phyloP scores from a whole-genome alignment of 164 flowering plant genomes.

The Nymphaea colorata region DNA sequence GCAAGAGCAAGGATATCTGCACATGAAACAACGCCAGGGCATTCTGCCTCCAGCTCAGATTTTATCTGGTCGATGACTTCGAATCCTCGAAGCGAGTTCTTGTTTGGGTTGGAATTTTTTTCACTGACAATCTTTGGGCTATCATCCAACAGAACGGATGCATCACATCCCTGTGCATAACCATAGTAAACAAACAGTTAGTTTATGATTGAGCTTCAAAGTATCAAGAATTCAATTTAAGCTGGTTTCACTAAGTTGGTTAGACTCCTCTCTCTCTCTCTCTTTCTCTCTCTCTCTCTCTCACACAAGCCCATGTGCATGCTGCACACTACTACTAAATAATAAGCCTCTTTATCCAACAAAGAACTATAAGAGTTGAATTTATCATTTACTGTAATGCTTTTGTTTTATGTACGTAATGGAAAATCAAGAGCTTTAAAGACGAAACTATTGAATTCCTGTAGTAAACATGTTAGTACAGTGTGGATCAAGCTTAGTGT shows the following conservation, averaged over 20 bases:
- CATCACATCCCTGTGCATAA: constrained; percentile 75
- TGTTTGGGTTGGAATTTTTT: constrained; percentile 59
- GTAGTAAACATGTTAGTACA: too few species aligned
- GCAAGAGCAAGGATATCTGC: constrained; percentile 85
- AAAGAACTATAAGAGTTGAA: too few species aligned
- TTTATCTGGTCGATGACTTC: constrained; percentile 80
- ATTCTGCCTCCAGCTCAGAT: constrained; percentile 55
- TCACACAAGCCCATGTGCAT: too few species aligned
- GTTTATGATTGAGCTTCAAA: neutral
- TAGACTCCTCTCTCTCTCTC: neutral
- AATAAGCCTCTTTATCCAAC: too few species aligned
- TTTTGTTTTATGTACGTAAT: too few species aligned
- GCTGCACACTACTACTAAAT: too few species aligned
- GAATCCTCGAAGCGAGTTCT: constrained; percentile 67
- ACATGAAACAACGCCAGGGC: constrained; percentile 84
- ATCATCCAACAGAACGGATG: constrained; percentile 61
- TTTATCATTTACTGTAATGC: too few species aligned
- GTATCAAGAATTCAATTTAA: neutral
- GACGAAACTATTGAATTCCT: too few species aligned
- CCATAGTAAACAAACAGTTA: constrained; percentile 1
- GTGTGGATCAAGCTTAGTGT: too few species aligned
- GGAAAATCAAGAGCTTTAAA: too few species aligned
- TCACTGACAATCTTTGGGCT: constrained; percentile 42
- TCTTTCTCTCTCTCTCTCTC: neutral
- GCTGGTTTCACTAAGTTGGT: neutral